Percentiles rank a stretch among this genome's conserved stretches.
Evolutionary conservation across 352 stramenopile species (phyloP).

Genomic region (Phytophthora melonis): DNA sequence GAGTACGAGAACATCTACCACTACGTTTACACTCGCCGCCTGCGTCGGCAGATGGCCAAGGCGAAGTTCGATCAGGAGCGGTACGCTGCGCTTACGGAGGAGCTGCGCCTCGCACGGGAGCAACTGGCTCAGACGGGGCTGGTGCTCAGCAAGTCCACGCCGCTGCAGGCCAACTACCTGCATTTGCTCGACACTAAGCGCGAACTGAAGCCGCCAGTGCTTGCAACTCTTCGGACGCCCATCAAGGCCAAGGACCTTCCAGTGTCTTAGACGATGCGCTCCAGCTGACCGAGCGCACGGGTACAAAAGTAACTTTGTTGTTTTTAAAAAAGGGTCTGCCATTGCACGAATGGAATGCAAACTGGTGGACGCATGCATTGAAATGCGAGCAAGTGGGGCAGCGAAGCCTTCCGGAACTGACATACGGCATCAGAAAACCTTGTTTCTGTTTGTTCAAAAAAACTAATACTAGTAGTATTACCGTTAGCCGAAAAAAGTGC

Average conservation of each 20-base stretch:
- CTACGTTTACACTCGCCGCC: slow-evolving; percentile 79
- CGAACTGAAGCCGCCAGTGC: slow-evolving; percentile 32
- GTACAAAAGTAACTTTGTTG: slow-evolving; percentile 28
- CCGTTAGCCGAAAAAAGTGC: too few relatives aligned
- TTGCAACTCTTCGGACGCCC: slow-evolving; percentile 15
- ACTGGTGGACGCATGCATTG: slow-evolving; percentile 28
- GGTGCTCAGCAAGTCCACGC: slow-evolving; percentile 73
- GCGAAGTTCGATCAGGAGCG: slow-evolving; percentile 67
- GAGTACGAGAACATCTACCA: slow-evolving; percentile 91
- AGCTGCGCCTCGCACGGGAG: slow-evolving; percentile 46
- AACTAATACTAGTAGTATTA: too few relatives aligned
- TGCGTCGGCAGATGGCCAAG: slow-evolving; percentile 63
- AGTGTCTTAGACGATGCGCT: slow-evolving; percentile 17
- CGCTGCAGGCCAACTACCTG: slow-evolving; percentile 74
- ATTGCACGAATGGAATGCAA: slow-evolving; percentile 36
- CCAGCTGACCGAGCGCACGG: slow-evolving; percentile 4
- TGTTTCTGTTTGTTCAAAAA: too few relatives aligned
- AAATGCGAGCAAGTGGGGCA: slow-evolving; percentile 20
- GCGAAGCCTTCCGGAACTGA: background rate
- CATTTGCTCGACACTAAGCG: slow-evolving; percentile 58
- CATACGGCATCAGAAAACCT: too few relatives aligned
- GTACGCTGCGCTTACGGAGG: slow-evolving; percentile 50
- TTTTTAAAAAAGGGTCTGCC: slow-evolving; percentile 20
- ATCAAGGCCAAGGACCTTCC: slow-evolving; percentile 19
- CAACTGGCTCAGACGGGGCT: slow-evolving; percentile 62